These are phyloP conservation scores for Aureobasidium subglaciale DNA, from an alignment of 2,329 filamentous ascomycete species.

Conservation along the genomic window DNA sequence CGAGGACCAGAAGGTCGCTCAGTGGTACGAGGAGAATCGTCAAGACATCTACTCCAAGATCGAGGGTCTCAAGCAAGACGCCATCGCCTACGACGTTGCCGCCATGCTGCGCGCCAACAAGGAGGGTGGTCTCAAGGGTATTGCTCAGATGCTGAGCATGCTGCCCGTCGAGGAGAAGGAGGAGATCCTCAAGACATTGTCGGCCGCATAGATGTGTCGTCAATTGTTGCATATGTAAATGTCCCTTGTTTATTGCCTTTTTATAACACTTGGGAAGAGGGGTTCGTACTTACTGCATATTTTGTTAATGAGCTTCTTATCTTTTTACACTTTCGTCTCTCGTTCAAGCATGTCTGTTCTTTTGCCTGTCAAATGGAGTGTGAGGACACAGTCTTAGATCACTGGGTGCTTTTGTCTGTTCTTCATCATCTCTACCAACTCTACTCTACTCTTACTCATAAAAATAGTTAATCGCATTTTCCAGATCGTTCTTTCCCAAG, in stretches of 20 bases:
- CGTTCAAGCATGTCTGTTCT: neutral
- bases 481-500: neutral
- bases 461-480: conserved; percentile 5
- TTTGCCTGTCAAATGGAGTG: neutral
- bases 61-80: conserved; percentile 72
- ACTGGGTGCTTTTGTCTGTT: neutral
- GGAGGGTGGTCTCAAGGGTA: conserved; percentile 70
- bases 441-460: neutral
- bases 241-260: neutral
- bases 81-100: conserved; percentile 62
- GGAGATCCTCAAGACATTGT: conserved; percentile 58
- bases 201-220: conserved; percentile 30
- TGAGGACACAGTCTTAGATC: conserved; percentile 1
- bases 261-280: neutral
- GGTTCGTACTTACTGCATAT: neutral
- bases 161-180: conserved; percentile 86
- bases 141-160: conserved; percentile 77
- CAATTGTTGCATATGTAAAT: conserved; percentile 9
- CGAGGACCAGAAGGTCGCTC: conserved; percentile 75
- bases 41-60: conserved; percentile 77
- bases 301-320: conserved; percentile 2
- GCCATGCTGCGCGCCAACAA: conserved; percentile 59
- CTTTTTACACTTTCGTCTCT: neutral
- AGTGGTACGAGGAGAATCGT: conserved; percentile 95
- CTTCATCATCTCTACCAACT: neutral